A percentile compares a stretch with the other conserved stretches of the same genome.
Evolutionary conservation across 352 stramenopile species (phyloP).

Genomic region (Phytophthora niederhauseri): DNA sequence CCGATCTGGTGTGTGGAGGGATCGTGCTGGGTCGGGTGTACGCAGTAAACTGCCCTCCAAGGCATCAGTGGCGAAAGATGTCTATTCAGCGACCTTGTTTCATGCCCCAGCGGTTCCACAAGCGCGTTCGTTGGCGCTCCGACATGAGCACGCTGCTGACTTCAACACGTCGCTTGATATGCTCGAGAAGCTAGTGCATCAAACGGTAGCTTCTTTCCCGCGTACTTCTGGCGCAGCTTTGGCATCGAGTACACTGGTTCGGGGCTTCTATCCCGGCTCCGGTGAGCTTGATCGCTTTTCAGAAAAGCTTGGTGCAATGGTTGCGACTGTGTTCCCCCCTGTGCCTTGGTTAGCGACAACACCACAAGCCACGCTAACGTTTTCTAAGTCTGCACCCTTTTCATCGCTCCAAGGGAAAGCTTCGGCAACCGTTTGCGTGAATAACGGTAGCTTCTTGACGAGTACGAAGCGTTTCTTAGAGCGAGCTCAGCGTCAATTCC

Average conservation of each 20-base stretch:
- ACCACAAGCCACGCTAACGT: conserved; percentile 15
- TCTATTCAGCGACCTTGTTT: conserved; percentile 24
- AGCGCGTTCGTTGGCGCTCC: conserved; percentile 20
- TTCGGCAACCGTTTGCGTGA: conserved; percentile 53
- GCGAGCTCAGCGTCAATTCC: conserved; percentile 52
- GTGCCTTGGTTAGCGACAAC: conserved; percentile 28
- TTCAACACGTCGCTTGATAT: conserved; percentile 14
- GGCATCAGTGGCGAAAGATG: conserved; percentile 8
- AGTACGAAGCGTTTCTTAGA: conserved; percentile 49
- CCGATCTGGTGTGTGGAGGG: conserved; percentile 45
- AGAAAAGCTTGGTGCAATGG: conserved; percentile 17
- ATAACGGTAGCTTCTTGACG: conserved; percentile 53
- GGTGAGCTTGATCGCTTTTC: conserved; percentile 23
- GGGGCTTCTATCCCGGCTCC: conserved; percentile 21
- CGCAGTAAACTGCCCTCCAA: conserved; percentile 19
- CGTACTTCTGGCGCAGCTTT: conserved; percentile 20
- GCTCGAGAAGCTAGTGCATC: conserved; percentile 32
- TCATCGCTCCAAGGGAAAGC: conserved; percentile 28
- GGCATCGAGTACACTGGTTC: conserved; percentile 35
- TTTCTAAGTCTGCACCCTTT: conserved; percentile 30
- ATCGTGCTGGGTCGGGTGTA: conserved; percentile 7
- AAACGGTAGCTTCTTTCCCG: conserved; percentile 32
- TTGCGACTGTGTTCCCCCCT: conserved; percentile 32
- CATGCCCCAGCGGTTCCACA: conserved; percentile 33
- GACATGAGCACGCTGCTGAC: conserved; percentile 11